phyloP scores from a whole-genome alignment of 345 rosid species.

The Gossypium herbaceum region DNA sequence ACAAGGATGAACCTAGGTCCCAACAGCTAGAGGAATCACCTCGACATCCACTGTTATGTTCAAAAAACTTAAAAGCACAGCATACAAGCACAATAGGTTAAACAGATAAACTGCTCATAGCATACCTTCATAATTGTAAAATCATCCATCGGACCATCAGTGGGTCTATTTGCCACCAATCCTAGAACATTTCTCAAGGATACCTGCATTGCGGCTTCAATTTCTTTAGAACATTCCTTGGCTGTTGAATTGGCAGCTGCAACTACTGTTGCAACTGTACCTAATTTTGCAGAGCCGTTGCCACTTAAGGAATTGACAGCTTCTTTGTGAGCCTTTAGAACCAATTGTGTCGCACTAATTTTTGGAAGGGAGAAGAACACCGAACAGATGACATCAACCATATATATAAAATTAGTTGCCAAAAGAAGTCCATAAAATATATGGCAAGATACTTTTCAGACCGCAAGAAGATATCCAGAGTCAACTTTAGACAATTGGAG shows the following conservation, averaged over 20 bases:
- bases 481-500: neutral
- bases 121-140: slow-evolving; percentile 84
- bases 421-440: neutral
- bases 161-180: slow-evolving; percentile 46
- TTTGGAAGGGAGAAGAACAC: slow-evolving; percentile 17
- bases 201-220: slow-evolving; percentile 97
- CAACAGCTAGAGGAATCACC: neutral
- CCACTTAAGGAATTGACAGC: slow-evolving; percentile 93
- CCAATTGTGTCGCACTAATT: slow-evolving; percentile 83
- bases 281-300: slow-evolving; percentile 78
- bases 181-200: slow-evolving; percentile 90
- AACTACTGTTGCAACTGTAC: slow-evolving; percentile 92
- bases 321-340: slow-evolving; percentile 90
- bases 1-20: neutral
- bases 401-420: neutral
- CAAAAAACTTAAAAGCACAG: neutral
- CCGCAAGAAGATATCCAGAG: neutral
- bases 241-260: slow-evolving; percentile 99
- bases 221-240: slow-evolving; percentile 87
- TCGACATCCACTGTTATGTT: neutral
- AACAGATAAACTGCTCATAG: slow-evolving; percentile 3
- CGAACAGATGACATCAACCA: neutral
- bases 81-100: slow-evolving; percentile 4
- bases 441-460: neutral
- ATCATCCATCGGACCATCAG: slow-evolving; percentile 91